Percentiles rank a stretch among this genome's conserved stretches.
Evolutionary conservation across 2,329 filamentous ascomycete genomes (phyloP).

Genomic region (Xenoacremonium recifei): DNA sequence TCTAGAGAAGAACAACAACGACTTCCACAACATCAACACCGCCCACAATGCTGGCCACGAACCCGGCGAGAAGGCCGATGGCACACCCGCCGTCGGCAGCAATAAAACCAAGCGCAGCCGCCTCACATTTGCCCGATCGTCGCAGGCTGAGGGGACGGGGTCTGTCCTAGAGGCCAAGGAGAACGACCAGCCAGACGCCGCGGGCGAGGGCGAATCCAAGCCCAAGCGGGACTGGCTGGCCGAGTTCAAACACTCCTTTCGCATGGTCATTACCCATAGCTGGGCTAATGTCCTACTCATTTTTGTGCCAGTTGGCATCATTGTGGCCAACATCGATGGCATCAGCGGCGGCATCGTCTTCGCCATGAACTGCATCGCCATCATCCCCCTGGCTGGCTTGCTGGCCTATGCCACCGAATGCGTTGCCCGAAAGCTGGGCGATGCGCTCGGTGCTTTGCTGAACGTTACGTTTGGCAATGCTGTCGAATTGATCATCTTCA

Average conservation of each 20-base stretch:
- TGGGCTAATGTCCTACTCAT: slow-evolving; percentile 76
- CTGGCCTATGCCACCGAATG: slow-evolving; percentile 74
- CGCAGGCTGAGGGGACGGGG: slow-evolving; percentile 55
- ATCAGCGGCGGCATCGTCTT: slow-evolving; percentile 64
- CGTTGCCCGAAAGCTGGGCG: slow-evolving; percentile 69
- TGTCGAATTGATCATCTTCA: slow-evolving; percentile 77
- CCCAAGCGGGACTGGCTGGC: slow-evolving; percentile 39
- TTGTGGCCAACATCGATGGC: slow-evolving; percentile 52
- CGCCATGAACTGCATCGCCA: slow-evolving; percentile 72
- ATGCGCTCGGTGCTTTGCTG: slow-evolving; percentile 69
- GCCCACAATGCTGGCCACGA: too few species aligned
- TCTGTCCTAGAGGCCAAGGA: slow-evolving; percentile 46
- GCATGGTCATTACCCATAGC: slow-evolving; percentile 65
- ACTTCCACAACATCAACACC: too few species aligned
- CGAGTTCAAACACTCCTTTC: slow-evolving; percentile 49
- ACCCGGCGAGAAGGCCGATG: slow-evolving; percentile 12
- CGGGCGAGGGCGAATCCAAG: slow-evolving; percentile 7
- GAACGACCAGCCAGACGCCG: slow-evolving; percentile 14
- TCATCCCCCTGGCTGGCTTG: slow-evolving; percentile 71
- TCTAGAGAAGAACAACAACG: slow-evolving; percentile 30
- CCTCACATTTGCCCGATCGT: slow-evolving; percentile 40
- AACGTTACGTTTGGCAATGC: slow-evolving; percentile 80
- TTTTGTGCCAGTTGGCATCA: slow-evolving; percentile 77
- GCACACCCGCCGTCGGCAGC: slow-evolving; percentile 21
- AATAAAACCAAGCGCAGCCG: slow-evolving; percentile 23